A percentile compares a stretch with the other conserved stretches of the same genome.
These are phyloP conservation scores for Pseudoneurospora amorphoporcata DNA, from an alignment of 495 filamentous ascomycete genomes.

Conservation along the genomic window DNA sequence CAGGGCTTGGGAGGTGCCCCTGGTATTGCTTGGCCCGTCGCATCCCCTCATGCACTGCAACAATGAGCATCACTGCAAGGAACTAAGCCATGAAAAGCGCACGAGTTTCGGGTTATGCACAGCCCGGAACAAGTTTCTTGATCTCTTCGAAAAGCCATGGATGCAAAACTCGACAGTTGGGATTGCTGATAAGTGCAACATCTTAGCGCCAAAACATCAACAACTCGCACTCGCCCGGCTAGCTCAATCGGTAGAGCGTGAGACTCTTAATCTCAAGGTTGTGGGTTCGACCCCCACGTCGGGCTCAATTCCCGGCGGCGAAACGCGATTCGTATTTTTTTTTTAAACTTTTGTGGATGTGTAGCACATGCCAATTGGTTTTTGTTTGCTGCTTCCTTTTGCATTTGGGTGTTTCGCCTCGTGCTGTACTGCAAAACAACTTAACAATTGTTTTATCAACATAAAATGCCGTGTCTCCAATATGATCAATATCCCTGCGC, in stretches of 20 bases:
- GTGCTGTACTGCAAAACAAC: neutral
- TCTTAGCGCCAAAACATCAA: neutral
- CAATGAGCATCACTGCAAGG: neutral
- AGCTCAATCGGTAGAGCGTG: slow-evolving; percentile 68
- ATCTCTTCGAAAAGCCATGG: neutral
- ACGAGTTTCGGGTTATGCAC: neutral
- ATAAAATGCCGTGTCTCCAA: neutral
- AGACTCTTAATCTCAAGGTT: slow-evolving; percentile 69
- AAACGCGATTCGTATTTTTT: neutral
- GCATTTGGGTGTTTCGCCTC: neutral
- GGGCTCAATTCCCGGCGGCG: neutral
- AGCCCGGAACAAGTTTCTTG: neutral
- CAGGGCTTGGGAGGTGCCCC: neutral
- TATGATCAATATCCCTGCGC: too few species aligned
- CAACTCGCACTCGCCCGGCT: slow-evolving; percentile 23
- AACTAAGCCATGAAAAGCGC: neutral
- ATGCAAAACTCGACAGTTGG: neutral
- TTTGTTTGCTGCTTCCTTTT: neutral
- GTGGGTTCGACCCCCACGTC: slow-evolving; percentile 47
- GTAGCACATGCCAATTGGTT: neutral
- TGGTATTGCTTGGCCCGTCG: neutral
- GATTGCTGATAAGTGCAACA: neutral
- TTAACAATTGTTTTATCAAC: neutral
- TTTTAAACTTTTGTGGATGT: neutral
- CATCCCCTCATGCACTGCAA: neutral